Base-by-base conservation (phyloP, 2,329 filamentous ascomycete species). In the Neonectria ditissima region DNA sequence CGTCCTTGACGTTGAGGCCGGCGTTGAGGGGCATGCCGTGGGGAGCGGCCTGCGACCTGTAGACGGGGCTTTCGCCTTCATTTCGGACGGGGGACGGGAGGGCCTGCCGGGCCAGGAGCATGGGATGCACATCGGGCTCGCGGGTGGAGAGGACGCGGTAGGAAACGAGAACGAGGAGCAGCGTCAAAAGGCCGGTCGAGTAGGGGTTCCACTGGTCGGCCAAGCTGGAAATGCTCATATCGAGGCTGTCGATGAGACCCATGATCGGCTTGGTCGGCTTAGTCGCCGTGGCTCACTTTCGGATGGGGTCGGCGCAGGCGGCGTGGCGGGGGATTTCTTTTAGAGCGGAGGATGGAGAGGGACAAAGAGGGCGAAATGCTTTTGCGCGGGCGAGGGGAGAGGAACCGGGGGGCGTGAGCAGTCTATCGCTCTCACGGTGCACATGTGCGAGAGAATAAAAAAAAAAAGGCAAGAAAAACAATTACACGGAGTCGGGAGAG, bases 51-150 rank as follows among this genome's bases (percentile, higher is more conserved):
- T 92, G 88, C n/a, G 92, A 92, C 63, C 96, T 87, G 79, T 95
- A 97, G 65, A 93, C 82, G 50, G 96, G 90, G 43, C 93, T 97
- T 79, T 98, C 92, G 69, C 92, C 91, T 62, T 92, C 88, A 71
- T 95, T 89, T 71, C 96, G 88, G 56, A 98, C 91, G 13, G 90
- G 88, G 9, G 93, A 92, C 54, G 91, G 86, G 67, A 90, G 85
- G 3, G 93, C 88, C 83, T 98, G 96, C 57, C 95, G 89, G 59
- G 92, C 92, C 28, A 99, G 89, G 51, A 98, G 87, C 79, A 97
- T 90, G 34, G 96, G 95, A 79, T 98, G 96, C 5, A 92, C 91
- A 81, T 99, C 96, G 6, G 96, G 92, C 56, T 97, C 95, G 64
- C 88, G 87, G 54, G 87, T 86, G 65, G 88, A 88, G 73, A 92